Base-by-base conservation (phyloP, 2,329 filamentous ascomycete genomes). In the Herpotrichia juniperi region DNA sequence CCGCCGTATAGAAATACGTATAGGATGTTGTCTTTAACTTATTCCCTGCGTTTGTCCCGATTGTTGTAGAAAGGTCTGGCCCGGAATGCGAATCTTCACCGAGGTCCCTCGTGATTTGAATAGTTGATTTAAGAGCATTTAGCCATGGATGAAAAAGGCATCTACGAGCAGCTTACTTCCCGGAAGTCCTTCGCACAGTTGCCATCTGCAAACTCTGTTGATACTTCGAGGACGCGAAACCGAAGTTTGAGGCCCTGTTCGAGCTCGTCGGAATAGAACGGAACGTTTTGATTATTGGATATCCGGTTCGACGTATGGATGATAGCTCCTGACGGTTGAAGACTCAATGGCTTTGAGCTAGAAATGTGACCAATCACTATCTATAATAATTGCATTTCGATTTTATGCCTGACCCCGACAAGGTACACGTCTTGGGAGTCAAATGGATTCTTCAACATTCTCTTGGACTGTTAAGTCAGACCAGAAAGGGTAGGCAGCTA, bases 371-470 rank as follows among this genome's bases (percentile, higher is more conserved):
- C 28, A 7, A 26, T 19, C 12, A 46, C 42, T 8, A 46, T 21
- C 44, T 19, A 46, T 14, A 24, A 26, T 12, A 46, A 19, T 5
- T 37, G 44, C 35, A 9, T 46, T 22, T 46, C 44, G 8, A 46
- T n/a, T 11, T 46, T 30, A n/a, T 31, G 22, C 42, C 44, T 10
- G 14, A 26, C 21, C 6, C 31, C 28, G 17, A 16, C 8, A 19
- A 34, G 12, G n/a, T 46, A 46, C 11, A 5, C n/a, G n/a, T 34
- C 28, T 14, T 46, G 9, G 5, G 35, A 17, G 22, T 26, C 19
- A 22, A 34, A 46, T 7, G 26, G 19, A 26, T 22, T 16, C 19
- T 46, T 11, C 44, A 37, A 25, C 17, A 21, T 46, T 8, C 28
- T 16, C 14, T 46, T 24, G 22, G 24, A 46, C 17, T 46, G 26